These are phyloP conservation scores for Rhodotorula glutinis DNA, from an alignment of 1,284 basidiomycete genomes.

Conservation along the genomic window DNA sequence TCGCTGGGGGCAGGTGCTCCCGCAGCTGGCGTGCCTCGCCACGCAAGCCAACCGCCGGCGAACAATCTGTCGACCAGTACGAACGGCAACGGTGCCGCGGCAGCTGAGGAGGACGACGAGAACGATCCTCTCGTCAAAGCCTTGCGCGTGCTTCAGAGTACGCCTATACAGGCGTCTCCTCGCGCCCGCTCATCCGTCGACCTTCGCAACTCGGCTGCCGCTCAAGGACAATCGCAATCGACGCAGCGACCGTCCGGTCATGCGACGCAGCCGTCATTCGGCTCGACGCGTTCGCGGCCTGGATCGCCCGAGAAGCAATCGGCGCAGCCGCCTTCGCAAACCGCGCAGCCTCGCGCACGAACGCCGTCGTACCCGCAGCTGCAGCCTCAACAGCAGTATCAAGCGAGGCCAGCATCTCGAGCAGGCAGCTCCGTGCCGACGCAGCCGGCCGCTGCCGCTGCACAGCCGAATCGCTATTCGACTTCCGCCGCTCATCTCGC, in stretches of 20 bases:
- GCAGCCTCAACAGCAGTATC: constrained; percentile 5
- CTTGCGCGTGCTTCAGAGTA: constrained; percentile 19
- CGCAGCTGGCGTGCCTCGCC: not conserved
- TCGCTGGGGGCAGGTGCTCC: not conserved
- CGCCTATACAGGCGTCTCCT: constrained; percentile 7
- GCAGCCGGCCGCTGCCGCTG: not conserved
- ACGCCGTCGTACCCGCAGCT: constrained; percentile 14
- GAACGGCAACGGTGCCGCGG: not conserved
- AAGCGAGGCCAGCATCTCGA: constrained; percentile 18
- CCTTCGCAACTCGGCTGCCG: constrained; percentile 14
- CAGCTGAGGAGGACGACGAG: constrained; percentile 19
- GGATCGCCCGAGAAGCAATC: constrained; percentile 23
- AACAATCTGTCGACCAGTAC: not conserved
- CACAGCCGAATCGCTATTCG: constrained; percentile 9
- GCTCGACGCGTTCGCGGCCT: constrained; percentile 6
- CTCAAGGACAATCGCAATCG: constrained; percentile 12
- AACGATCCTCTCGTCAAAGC: constrained; percentile 34
- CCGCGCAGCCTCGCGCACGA: not conserved
- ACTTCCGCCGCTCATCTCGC: constrained; percentile 6
- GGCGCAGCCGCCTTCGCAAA: constrained; percentile 20
- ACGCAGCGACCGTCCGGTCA: constrained; percentile 13
- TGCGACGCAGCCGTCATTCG: constrained; percentile 7
- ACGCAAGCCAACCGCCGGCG: not conserved
- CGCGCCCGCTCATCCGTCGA: constrained; percentile 14
- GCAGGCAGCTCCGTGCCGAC: constrained; percentile 12